These are phyloP conservation scores for Tolypocladium sp. DNA, from an alignment of 2,329 filamentous ascomycete species.

Conservation along the genomic window DNA sequence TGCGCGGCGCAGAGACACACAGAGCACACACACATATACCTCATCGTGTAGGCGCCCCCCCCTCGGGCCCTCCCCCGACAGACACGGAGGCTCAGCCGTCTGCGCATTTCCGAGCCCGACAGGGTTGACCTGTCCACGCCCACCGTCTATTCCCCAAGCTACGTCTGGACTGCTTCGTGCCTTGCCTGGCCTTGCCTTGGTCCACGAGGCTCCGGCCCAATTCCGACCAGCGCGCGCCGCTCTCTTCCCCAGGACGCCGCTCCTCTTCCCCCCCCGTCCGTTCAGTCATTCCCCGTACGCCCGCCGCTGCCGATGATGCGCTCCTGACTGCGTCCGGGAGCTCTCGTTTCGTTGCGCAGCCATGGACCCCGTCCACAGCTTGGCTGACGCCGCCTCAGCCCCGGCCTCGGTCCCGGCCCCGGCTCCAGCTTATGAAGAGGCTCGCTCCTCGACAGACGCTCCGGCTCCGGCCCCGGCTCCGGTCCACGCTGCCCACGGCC, in stretches of 20 bases:
- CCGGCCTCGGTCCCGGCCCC: constrained; percentile 8
- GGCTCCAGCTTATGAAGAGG: constrained; percentile 5
- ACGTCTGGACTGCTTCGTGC: neutral
- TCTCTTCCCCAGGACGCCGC: neutral
- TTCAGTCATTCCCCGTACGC: neutral
- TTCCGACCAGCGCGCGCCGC: neutral
- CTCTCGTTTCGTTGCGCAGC: constrained; percentile 5
- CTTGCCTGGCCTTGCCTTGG: neutral
- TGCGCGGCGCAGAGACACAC: neutral
- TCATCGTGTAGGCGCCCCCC: neutral
- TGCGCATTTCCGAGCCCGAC: neutral
- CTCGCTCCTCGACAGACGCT: neutral
- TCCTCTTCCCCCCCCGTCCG: neutral
- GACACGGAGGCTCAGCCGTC: neutral
- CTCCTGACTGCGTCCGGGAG: neutral
- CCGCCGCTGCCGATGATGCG: constrained; percentile 1
- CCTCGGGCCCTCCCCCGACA: neutral
- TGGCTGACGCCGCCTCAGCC: constrained; percentile 20
- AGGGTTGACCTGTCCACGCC: neutral
- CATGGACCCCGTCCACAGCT: constrained; percentile 30
- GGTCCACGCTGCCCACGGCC: neutral
- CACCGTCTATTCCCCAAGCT: neutral
- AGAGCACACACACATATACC: neutral
- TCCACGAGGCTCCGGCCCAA: neutral
- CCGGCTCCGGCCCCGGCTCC: constrained; percentile 4